These are phyloP conservation scores for Actinomortierella ambigua DNA, from an alignment of 371 early-diverging fungal genomes.

Conservation along the genomic window DNA sequence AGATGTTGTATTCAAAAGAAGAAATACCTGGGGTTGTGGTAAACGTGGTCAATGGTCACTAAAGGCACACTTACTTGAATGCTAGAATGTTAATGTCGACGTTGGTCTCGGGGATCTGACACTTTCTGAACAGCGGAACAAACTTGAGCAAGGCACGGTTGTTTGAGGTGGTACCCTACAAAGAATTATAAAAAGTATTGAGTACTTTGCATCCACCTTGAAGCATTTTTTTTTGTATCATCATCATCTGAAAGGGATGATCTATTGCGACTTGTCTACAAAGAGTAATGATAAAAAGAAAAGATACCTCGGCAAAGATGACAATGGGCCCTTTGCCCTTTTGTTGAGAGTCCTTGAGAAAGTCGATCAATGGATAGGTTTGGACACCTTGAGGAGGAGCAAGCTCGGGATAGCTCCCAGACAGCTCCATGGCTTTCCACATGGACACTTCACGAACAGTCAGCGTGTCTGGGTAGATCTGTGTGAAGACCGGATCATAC, in stretches of 20 bases:
- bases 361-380: constrained; percentile 53
- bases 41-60: too few species aligned
- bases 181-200: neutral
- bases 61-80: constrained; percentile 62
- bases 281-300: too few species aligned
- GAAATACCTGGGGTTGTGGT: too few species aligned
- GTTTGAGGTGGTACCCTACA: constrained; percentile 85
- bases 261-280: too few species aligned
- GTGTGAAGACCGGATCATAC: constrained; percentile 76
- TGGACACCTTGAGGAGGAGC: constrained; percentile 40
- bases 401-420: constrained; percentile 53
- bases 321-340: constrained; percentile 70
- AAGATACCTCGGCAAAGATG: constrained; percentile 81
- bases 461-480: constrained; percentile 56
- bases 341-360: constrained; percentile 54
- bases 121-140: constrained; percentile 67
- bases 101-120: constrained; percentile 56
- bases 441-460: constrained; percentile 58
- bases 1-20: neutral
- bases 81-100: constrained; percentile 64
- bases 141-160: constrained; percentile 83
- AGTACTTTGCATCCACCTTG: too few species aligned
- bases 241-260: too few species aligned
- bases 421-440: constrained; percentile 61
- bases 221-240: too few species aligned